Percentiles rank a stretch among this genome's conserved stretches.
Evolutionary conservation across 257 asterid genomes (phyloP).

Genomic region (Lantana camara): DNA sequence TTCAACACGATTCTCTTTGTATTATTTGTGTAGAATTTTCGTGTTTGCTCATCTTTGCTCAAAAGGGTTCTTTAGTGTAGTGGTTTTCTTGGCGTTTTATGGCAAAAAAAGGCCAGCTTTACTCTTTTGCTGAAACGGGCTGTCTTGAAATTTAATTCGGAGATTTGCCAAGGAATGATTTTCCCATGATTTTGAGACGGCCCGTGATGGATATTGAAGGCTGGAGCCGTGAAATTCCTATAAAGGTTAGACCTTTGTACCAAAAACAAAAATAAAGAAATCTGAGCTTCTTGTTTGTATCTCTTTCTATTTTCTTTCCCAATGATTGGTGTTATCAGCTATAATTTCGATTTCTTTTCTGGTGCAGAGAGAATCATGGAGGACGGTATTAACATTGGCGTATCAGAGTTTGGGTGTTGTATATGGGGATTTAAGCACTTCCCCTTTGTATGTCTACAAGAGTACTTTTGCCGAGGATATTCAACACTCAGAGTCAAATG

Average conservation of each 20-base stretch:
- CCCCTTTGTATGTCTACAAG: slow-evolving; percentile 92
- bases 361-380: slow-evolving; percentile 86
- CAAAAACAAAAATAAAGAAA: not conserved
- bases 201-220: slow-evolving; percentile 82
- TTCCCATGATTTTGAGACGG: slow-evolving; percentile 46
- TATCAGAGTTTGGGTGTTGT: slow-evolving; percentile 97
- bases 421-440: slow-evolving; percentile 95
- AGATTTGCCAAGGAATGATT: slow-evolving; percentile 36
- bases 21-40: slow-evolving; percentile 33
- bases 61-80: slow-evolving; percentile 13
- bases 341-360: not conserved
- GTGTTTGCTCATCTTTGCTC: slow-evolving; percentile 29
- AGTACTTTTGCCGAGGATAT: slow-evolving; percentile 98
- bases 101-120: not conserved
- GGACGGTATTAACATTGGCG: slow-evolving; percentile 76
- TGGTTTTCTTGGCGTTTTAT: slow-evolving; percentile 29
- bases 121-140: slow-evolving; percentile 29
- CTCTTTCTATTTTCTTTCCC: not conserved
- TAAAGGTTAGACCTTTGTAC: slow-evolving; percentile 62
- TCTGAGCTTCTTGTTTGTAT: not conserved
- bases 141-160: slow-evolving; percentile 5
- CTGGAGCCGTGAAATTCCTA: slow-evolving; percentile 48
- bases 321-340: slow-evolving; percentile 5
- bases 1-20: slow-evolving; percentile 29
- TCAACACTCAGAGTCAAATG: slow-evolving; percentile 84